Base-by-base conservation (phyloP, 352 stramenopile species). In the Phytophthora hybrid region DNA sequence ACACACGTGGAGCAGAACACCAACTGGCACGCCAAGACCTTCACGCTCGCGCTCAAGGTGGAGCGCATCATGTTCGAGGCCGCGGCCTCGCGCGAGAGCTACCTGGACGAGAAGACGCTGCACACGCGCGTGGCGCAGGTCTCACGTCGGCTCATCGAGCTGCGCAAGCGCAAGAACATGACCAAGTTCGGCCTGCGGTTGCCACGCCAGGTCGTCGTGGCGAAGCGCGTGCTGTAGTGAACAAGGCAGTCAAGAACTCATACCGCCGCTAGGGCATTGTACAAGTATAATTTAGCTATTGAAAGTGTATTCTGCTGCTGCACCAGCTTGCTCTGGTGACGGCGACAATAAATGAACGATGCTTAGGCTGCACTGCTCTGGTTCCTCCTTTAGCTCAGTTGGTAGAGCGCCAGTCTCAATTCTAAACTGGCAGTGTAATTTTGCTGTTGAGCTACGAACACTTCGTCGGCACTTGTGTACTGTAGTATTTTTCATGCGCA, bases 21-120 rank as follows among this genome's bases (percentile, higher is more conserved):
- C 51, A 78, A 90, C 69, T 92, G 84, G 84, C 63, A 73, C 54
- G 84, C 80, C 63, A 92, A 90, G 77, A 90, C 82, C 18, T 90
- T 92, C 66, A 78, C 80, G 49, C 70, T 92, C 55, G 82, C 84
- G 23, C 80, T 92, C 79, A 92, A 92, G 73, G 83, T 92, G 60
- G 84, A 92, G 57, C 76, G 80, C 16, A 77, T 92, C 75, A 85
- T 92, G 71, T 92, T 92, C 66, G 65, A 83, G 54, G 67, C 82
- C 1, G 82, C 84, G 5, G 69, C 76, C 41, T 88, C 84, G 18
- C 78, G 77, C 7, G 82, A 92, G 71, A 88, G 79, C 70, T 92
- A 92, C 73, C 53, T 90, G 52, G 80, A 92, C 72, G 77, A 90
- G 54, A 68, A 82, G 19, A 90, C 84, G 32, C 73, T 92, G 9